Base-by-base conservation (phyloP, 2,329 filamentous ascomycete species). In the Botrytis tulipae region DNA sequence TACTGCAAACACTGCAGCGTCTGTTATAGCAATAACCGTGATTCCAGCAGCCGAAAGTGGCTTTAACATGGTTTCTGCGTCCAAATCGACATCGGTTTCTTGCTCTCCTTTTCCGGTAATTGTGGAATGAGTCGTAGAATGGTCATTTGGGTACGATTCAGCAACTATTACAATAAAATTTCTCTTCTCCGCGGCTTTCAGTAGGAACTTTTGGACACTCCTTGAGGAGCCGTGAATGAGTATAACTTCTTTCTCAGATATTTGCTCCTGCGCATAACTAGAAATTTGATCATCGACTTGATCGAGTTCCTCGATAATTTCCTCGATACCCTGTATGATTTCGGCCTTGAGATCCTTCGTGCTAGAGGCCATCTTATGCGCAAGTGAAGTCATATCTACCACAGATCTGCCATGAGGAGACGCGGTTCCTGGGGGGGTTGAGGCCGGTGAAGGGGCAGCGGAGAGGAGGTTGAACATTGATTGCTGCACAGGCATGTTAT, bases 261-360 rank as follows among this genome's bases (percentile, higher is more conserved):
- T 97, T 82, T 98, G 93, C 66, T 97, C 93, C 76, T 97, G 92
- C 3, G 95, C 93, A 76, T 94, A 92, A 35, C 90, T 90, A 2
- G 95, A 93, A 78, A 99, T 97, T 82, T 97, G 94, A 80, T 97
- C 94, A 81, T 98, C 96, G 12, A 94, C 94, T 80, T 95, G 92
- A 77, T 92, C 92, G 73, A 99, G 91, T 83, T 99, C 96, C 80
- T 99, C 96, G 82, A 97, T 93, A 74, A 99, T 94, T 82, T 99
- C 96, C 79, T 94, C 91, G 79, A 99, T 98, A 60, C 95, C 96
- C 78, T 96, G 93, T 77, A 98, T 91, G 40, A 98, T 92, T 82
- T 98, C 96, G 22, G 93, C 93, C 75, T 94, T 92, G 74, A 98
- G 86, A 76, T 97, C 92, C 74, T 92, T 88, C 5, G 80, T 78